phyloP scores from a whole-genome alignment of 202 grass and related monocot species.

The Carex sylvatica region DNA sequence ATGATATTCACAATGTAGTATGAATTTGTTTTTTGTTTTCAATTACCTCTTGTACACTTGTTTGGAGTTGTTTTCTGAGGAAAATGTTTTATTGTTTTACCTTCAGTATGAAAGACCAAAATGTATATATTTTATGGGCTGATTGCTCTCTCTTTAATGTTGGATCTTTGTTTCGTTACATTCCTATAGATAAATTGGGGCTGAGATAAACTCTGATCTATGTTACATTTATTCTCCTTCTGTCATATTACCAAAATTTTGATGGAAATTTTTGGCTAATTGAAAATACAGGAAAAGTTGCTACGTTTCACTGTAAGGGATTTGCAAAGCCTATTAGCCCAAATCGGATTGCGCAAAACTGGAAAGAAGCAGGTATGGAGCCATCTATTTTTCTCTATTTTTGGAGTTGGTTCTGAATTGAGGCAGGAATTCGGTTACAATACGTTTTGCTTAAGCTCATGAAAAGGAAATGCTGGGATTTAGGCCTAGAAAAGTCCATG shows the following conservation, averaged over 20 bases:
- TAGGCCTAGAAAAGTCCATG: neutral
- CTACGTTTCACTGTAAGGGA: constrained; percentile 16
- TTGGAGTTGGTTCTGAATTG: neutral
- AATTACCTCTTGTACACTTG: neutral
- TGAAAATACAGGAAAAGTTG: constrained; percentile 20
- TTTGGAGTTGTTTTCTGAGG: neutral
- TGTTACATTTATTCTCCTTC: neutral
- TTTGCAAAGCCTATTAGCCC: constrained; percentile 8
- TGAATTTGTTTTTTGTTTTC: neutral
- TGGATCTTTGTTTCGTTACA: neutral
- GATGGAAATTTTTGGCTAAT: neutral
- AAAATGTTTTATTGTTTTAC: neutral
- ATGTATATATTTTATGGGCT: neutral
- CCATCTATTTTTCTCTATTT: neutral
- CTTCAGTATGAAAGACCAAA: neutral
- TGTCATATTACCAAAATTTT: neutral
- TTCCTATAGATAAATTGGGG: neutral
- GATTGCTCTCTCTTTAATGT: neutral
- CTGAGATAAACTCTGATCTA: neutral
- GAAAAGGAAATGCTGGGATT: neutral
- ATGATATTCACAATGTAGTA: neutral
- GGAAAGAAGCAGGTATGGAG: constrained; percentile 20
- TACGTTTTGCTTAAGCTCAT: neutral
- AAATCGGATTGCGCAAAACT: neutral
- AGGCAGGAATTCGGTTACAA: neutral